Evolutionary conservation across 2,329 filamentous ascomycete genomes (phyloP), one percentile per base, ranked within the genome.

Genomic region (Pseudomassariella vexata): DNA sequence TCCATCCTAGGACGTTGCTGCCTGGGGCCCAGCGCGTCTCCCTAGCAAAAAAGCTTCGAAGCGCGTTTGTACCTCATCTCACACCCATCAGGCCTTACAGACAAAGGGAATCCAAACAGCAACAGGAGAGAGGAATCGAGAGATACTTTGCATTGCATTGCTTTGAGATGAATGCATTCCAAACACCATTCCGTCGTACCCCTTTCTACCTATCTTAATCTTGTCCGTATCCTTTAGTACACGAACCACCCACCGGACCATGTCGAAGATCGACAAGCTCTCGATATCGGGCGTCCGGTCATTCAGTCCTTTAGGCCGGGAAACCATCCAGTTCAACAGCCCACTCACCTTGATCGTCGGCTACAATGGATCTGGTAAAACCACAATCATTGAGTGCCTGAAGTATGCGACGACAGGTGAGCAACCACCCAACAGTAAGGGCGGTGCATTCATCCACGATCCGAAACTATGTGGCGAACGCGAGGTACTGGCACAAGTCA

Each of bases 321-420:
- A 95, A 61, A 82, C 76, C 22, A 94, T 96, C 40, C 73, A 83
- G 46, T 96, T 98, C 57, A 80, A 88, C 44, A 83, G 85, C 1
- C 94, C 92, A 17, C 72, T 98, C 35, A 98, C 92, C 9, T 73
- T 98, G 40, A 98, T 98, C 46, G 94, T 98, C 37, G 92, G 92
- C 37, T 86, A 88, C 61, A 98, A 98, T 65, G 92, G 92, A 34
- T 96, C 90, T 1, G 92, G 92, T 40, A 98, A 98, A 66, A 98
- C 92, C 8, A 96, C 92, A 36, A 95, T 98, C 53, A 98, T 98
- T 60, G 92, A 98, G 60, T 94, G 88, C 56, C 82, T 98, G 52
- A 95, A 95, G 56, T 98, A 95, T 78, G 89, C 86, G 32, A 95
- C 94, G 12, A 95, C 89, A 6, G 94, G 92, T 35, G 85, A 94